Evolutionary conservation across 106 monocot genomes (phyloP).

Genomic region (Dactylorhiza incarnata): DNA sequence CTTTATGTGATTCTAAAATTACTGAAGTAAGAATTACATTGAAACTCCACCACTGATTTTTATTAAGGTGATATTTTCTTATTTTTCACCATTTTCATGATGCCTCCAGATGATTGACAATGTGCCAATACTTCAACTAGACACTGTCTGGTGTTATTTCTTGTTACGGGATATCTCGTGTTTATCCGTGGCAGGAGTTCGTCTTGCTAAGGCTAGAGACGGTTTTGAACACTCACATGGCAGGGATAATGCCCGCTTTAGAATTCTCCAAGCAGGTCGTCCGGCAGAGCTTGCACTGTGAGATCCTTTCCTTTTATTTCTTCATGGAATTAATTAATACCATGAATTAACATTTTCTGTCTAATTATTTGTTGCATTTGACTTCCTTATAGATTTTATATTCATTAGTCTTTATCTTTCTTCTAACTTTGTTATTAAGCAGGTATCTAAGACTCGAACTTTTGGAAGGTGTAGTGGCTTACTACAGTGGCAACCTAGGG

Average conservation of each 20-base stretch:
- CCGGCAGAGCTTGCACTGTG: slow-evolving; percentile 82
- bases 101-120: slow-evolving; percentile 78
- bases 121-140: slow-evolving; percentile 88
- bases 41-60: neutral
- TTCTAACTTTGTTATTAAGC: slow-evolving; percentile 6
- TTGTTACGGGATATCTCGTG: slow-evolving; percentile 83
- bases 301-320: slow-evolving; percentile 19
- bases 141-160: slow-evolving; percentile 98
- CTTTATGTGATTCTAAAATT: slow-evolving; percentile 68
- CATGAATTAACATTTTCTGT: neutral
- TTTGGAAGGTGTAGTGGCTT: slow-evolving; percentile 93
- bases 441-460: slow-evolving; percentile 90
- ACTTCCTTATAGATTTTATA: neutral
- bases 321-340: neutral
- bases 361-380: neutral
- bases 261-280: slow-evolving; percentile 66
- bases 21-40: slow-evolving; percentile 37
- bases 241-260: slow-evolving; percentile 68
- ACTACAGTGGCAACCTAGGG: slow-evolving; percentile 59
- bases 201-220: slow-evolving; percentile 69
- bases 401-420: neutral
- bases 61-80: neutral
- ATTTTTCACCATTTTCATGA: neutral
- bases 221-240: slow-evolving; percentile 90
- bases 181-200: slow-evolving; percentile 67